Base-by-base conservation (phyloP, 768 basidiomycete genomes). In the Lactifluus subvellereus region DNA sequence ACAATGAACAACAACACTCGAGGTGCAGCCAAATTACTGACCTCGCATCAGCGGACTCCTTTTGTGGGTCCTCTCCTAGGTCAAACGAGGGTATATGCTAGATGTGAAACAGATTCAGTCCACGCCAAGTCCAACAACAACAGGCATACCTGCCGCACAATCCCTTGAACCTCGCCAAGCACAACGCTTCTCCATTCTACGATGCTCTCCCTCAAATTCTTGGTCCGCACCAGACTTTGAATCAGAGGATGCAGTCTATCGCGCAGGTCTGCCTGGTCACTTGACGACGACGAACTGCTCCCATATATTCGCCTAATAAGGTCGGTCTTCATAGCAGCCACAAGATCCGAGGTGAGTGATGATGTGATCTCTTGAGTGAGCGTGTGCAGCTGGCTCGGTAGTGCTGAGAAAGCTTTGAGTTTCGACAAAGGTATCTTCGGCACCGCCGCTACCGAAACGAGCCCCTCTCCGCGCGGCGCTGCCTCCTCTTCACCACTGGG, bases 281-380 rank as follows among this genome's bases (percentile, higher is more conserved):
- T 38, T 3, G 54, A 27, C 9, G n/a, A 27, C 9, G n/a, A 54
- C 2, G 53, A 43, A 9, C 2, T 30, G 14, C 27, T 45, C 14
- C 22, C 40, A 33, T 57, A 67, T 33, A 84, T 78, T 20, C 85
- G 81, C 53, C 82, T 79, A 3, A 81, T 74, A 38, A 94, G 75
- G 72, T 92, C 91, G 53, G 79, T 77, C 52, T 82, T 80, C 33
- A 95, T 79, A 3, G 87, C 80, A 30, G 79, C 78, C n/a, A 91
- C 84, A 2, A 95, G 77, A 71, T 96, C 93, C 18, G 82, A 78
- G 6, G 91, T 86, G 27, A 97, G 77, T 0, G 89, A 88, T 2
- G 81, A 77, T 0, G 89, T 84, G 66, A 97, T 91, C 69, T 93
- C 85, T 69, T 84, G 77, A 0, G 87, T 86, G 45, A 96, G 75